These are phyloP conservation scores for Eucalyptus cloeziana DNA, from an alignment of 345 rosid genomes.

Conservation along the genomic window DNA sequence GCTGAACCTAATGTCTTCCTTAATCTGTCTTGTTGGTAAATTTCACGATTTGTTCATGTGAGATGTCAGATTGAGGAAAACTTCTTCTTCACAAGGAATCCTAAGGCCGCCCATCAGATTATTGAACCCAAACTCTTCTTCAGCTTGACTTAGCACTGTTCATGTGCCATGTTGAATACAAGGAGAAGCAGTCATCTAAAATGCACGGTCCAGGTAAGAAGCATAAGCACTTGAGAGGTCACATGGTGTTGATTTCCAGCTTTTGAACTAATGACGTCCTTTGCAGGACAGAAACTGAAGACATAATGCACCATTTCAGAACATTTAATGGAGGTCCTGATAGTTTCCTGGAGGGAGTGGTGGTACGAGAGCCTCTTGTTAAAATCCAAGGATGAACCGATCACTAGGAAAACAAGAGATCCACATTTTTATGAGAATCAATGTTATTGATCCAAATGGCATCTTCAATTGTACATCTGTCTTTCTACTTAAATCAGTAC, in stretches of 20 bases:
- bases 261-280: not conserved
- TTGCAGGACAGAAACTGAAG: not conserved
- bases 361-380: not conserved
- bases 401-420: too few relatives aligned
- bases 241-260: not conserved
- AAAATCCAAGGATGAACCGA: not conserved
- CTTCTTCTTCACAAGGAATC: slow-evolving; percentile 17
- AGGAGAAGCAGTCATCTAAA: not conserved
- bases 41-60: not conserved
- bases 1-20: not conserved
- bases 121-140: slow-evolving; percentile 20
- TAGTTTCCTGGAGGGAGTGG: not conserved
- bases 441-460: too few relatives aligned
- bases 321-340: not conserved
- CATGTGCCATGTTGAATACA: not conserved
- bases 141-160: not conserved
- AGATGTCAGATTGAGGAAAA: slow-evolving; percentile 1
- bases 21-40: not conserved
- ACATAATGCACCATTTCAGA: not conserved
- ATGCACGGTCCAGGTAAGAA: not conserved
- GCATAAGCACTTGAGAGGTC: not conserved
- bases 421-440: too few relatives aligned
- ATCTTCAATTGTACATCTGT: too few relatives aligned
- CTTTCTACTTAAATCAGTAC: too few relatives aligned
- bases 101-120: slow-evolving; percentile 27